Evolutionary conservation across 2,329 filamentous ascomycete genomes (phyloP).

Genomic region (Nigrospora sphaerica): DNA sequence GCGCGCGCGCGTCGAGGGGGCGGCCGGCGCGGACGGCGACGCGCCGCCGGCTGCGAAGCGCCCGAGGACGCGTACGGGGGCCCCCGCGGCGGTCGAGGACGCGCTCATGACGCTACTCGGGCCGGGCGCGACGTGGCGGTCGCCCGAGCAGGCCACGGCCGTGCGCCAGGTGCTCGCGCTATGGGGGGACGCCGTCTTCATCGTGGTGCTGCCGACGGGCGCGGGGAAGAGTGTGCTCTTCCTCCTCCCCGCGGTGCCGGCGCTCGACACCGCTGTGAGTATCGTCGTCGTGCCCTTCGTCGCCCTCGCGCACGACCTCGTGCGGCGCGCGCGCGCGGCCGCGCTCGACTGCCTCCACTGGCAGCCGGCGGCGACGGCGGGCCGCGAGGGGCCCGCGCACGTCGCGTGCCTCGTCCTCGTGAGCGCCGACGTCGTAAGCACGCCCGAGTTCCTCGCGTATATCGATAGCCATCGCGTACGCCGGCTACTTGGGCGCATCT

Average conservation of each 20-base stretch:
- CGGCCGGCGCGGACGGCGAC: not conserved
- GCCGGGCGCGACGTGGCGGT: not conserved
- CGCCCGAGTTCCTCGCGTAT: not conserved
- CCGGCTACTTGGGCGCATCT: not conserved
- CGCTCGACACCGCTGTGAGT: not conserved
- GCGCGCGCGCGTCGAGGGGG: too few species aligned
- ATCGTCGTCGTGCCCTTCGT: not conserved
- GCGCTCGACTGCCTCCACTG: too few species aligned
- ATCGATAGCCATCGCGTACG: not conserved
- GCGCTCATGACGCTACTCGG: too few species aligned
- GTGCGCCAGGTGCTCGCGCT: too few species aligned
- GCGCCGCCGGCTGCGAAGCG: not conserved
- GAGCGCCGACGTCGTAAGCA: not conserved
- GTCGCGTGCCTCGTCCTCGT: not conserved
- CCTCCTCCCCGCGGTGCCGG: not conserved
- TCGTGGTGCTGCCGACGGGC: too few species aligned
- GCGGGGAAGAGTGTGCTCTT: slow-evolving; percentile 1
- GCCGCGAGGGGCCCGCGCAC: not conserved
- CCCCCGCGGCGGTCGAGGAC: too few species aligned
- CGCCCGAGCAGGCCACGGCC: not conserved
- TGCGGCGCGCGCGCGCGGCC: too few species aligned
- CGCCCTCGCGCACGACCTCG: too few species aligned
- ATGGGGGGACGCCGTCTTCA: too few species aligned
- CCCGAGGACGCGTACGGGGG: not conserved
- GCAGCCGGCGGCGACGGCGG: too few species aligned